Base-by-base conservation (phyloP, 148 eudicot genomes). In the Nyssa sinensis region DNA sequence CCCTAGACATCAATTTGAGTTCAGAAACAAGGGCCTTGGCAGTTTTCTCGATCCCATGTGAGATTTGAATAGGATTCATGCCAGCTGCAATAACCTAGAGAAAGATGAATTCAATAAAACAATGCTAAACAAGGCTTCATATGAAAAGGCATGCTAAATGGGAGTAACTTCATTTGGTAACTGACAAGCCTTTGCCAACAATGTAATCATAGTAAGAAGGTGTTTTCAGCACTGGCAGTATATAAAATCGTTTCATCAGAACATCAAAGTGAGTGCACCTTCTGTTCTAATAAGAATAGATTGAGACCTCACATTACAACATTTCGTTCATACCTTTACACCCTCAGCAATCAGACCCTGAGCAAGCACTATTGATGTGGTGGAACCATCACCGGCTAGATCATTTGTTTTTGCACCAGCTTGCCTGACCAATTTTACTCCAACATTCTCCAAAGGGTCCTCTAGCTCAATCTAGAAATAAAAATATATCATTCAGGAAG, bases 371-470 rank as follows among this genome's bases (percentile, higher is more conserved):
- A 94, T 82, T 17, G 98, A 94, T 28, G 98, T 92, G 0, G 98
- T 94, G 60, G 89, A 88, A 64, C 98, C 98, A 81, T 94, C 98
- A 71, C 97, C 98, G 71, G 97, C 97, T 62, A 92, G 86, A 59
- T 94, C 93, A 82, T 94, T 94, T 25, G 98, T 94, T 77, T 87
- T 94, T 24, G 98, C 97, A 74, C 93, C 98, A 44, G 98, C 97
- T 80, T 90, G 97, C 63, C 98, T 92, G 57, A 94, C 91, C 64
- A 94, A 82, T 84, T 92, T 94, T 34, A 89, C 97, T 76, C 98
- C 98, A 30, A 94, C 84, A 73, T 92, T 86, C 81, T 92, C 97
- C 75, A 92, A 8, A 61, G 97, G 96, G 66, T 94, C 98, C 63
- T 88, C 97, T 77, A 94, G 79, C 81, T 90, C 96, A 83, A 94